Percentiles rank a stretch among this genome's conserved stretches.
phyloP scores from a whole-genome alignment of 768 basidiomycete species.

The Crepidotus variabilis region DNA sequence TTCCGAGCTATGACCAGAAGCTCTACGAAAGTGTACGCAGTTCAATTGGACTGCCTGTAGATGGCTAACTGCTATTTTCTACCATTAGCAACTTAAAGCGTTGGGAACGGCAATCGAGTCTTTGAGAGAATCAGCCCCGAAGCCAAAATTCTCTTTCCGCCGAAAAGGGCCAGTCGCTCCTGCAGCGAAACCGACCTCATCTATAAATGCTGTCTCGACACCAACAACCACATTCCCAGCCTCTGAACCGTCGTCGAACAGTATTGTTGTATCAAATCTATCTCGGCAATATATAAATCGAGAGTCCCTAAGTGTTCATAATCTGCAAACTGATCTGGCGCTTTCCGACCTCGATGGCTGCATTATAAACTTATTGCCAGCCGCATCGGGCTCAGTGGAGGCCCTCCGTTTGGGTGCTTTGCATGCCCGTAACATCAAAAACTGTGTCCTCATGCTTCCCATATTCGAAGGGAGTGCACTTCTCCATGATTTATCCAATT shows the following conservation, averaged over 20 bases:
- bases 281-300: constrained; percentile 45
- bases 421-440: constrained; percentile 57
- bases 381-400: constrained; percentile 1
- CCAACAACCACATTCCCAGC: neutral
- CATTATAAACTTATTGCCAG: constrained; percentile 61
- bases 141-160: constrained; percentile 67
- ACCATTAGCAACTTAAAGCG: constrained; percentile 57
- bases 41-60: constrained; percentile 6
- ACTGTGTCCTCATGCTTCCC: constrained; percentile 66
- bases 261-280: constrained; percentile 38
- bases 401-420: constrained; percentile 45
- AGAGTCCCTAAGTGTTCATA: constrained; percentile 32
- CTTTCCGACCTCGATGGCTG: constrained; percentile 67
- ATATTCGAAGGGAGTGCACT: constrained; percentile 67
- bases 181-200: constrained; percentile 6
- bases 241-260: constrained; percentile 24
- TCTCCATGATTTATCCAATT: constrained; percentile 58
- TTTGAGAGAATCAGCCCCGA: constrained; percentile 42
- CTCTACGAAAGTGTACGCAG: constrained; percentile 60
- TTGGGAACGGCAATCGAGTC: constrained; percentile 55
- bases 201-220: neutral
- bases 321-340: constrained; percentile 47
- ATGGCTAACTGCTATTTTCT: neutral
- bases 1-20: constrained; percentile 73
- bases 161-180: constrained; percentile 24